Conservation (phyloP, 2,329 filamentous ascomycete genomes). For the Penicillium capsulatum region DNA sequence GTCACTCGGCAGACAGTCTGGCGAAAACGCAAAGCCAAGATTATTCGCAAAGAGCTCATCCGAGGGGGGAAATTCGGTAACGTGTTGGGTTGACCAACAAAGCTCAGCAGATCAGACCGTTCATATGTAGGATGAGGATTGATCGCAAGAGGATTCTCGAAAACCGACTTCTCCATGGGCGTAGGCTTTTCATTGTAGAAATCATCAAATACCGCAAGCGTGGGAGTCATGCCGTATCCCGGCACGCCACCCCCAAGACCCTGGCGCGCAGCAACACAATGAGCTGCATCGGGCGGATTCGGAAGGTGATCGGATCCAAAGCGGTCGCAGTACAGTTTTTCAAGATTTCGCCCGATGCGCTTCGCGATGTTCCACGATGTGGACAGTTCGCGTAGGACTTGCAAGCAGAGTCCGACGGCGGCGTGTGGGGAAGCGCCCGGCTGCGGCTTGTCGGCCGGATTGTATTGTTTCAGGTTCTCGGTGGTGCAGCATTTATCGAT, state of each 20-base stretch:
- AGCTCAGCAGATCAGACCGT: constrained; percentile 2
- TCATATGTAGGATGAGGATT: background rate
- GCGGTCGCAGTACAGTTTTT: constrained; percentile 17
- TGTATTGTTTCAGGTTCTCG: background rate
- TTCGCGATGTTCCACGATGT: constrained; percentile 24
- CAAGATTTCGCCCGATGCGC: constrained; percentile 20
- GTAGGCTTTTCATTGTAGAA: background rate
- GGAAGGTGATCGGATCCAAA: constrained; percentile 14
- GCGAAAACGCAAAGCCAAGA: constrained; percentile 20
- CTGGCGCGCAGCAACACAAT: background rate
- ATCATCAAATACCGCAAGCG: constrained; percentile 2
- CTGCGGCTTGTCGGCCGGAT: constrained; percentile 1
- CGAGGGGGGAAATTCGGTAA: constrained; percentile 1
- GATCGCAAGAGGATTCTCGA: background rate
- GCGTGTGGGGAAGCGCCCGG: constrained; percentile 10
- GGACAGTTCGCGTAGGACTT: constrained; percentile 19
- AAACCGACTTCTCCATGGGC: constrained; percentile 1
- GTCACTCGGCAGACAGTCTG: constrained; percentile 19
- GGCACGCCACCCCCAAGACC: too few relatives aligned
- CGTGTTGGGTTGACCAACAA: background rate
- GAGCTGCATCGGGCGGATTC: background rate
- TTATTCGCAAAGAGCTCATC: constrained; percentile 18
- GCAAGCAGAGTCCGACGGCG: constrained; percentile 15
- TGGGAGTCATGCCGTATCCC: background rate
- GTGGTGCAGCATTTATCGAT: constrained; percentile 17